Evolutionary conservation across 176 grass and related monocot genomes (phyloP).

Genomic region (Bothriochloa decipiens): DNA sequence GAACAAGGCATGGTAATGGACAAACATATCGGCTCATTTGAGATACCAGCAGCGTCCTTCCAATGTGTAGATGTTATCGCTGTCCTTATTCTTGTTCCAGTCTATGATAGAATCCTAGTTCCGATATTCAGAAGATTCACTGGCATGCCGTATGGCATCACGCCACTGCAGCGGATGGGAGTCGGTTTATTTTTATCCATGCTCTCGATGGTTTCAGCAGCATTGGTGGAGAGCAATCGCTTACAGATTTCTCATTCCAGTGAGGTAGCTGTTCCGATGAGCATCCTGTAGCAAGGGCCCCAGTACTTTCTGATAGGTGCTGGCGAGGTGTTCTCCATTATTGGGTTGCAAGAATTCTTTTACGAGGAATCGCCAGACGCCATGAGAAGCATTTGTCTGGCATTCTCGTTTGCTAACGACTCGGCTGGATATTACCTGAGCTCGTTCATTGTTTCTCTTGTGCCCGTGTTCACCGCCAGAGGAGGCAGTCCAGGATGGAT

Average conservation of each 20-base stretch:
- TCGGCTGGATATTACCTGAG: conserved; percentile 57
- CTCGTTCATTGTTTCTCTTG: conserved; percentile 59
- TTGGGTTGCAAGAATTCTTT: conserved; percentile 59
- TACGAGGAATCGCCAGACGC: conserved; percentile 66
- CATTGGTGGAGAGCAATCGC: conserved; percentile 52
- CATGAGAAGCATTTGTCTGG: conserved; percentile 58
- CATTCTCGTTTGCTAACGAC: conserved; percentile 45
- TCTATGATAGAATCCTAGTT: conserved; percentile 62
- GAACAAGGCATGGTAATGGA: conserved; percentile 49
- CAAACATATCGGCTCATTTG: conserved; percentile 38
- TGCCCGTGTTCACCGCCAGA: conserved; percentile 43
- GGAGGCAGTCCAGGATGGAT: conserved; percentile 66
- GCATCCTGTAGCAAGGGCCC: conserved; percentile 62
- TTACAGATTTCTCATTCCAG: conserved; percentile 28
- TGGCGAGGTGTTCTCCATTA: conserved; percentile 55
- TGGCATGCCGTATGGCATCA: conserved; percentile 46
- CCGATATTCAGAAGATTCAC: conserved; percentile 48
- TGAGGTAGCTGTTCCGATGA: conserved; percentile 40
- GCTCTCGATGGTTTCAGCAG: conserved; percentile 51
- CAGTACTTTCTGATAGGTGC: conserved; percentile 59
- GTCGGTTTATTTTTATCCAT: conserved; percentile 48
- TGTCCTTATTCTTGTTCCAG: conserved; percentile 51
- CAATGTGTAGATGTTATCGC: conserved; percentile 49
- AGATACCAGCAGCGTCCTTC: conserved; percentile 64
- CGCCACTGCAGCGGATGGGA: conserved; percentile 52